Evolutionary conservation across 2,329 filamentous ascomycete species (phyloP).

Genomic region (Metarhizium sp.): DNA sequence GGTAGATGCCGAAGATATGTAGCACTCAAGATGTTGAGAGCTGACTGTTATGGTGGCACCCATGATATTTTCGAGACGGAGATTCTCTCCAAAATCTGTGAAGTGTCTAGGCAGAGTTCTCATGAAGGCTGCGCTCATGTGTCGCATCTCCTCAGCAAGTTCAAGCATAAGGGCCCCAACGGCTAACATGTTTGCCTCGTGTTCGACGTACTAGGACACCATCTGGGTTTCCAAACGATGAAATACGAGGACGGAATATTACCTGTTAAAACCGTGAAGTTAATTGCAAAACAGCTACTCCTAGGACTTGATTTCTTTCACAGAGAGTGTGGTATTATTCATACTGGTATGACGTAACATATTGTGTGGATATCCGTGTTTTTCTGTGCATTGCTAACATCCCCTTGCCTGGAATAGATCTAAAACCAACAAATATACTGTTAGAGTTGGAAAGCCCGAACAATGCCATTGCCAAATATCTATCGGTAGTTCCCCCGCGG

Average conservation of each 20-base stretch:
- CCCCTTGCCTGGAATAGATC: background rate
- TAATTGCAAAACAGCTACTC: background rate
- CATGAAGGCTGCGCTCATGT: background rate
- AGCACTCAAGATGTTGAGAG: background rate
- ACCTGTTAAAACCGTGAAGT: conserved; percentile 1
- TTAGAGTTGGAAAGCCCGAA: background rate
- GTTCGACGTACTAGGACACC: conserved; percentile 1
- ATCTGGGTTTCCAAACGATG: background rate
- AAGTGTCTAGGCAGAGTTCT: background rate
- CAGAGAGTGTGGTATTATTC: background rate
- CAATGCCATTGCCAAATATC: background rate
- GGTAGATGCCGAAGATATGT: conserved; percentile 1
- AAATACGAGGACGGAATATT: background rate
- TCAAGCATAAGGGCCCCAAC: background rate
- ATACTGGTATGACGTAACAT: background rate
- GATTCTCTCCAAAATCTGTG: background rate
- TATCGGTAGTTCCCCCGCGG: background rate
- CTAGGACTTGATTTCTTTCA: background rate
- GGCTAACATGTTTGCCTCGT: conserved; percentile 1
- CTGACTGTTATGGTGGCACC: background rate
- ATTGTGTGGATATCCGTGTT: background rate
- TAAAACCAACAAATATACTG: background rate
- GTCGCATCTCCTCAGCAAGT: background rate
- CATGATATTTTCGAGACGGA: conserved; percentile 2
- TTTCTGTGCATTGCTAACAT: background rate